Evolutionary conservation across 139 green algal genomes (phyloP), one percentile per base, ranked within the genome.

Genomic region (Auxenochlorella protothecoides): DNA sequence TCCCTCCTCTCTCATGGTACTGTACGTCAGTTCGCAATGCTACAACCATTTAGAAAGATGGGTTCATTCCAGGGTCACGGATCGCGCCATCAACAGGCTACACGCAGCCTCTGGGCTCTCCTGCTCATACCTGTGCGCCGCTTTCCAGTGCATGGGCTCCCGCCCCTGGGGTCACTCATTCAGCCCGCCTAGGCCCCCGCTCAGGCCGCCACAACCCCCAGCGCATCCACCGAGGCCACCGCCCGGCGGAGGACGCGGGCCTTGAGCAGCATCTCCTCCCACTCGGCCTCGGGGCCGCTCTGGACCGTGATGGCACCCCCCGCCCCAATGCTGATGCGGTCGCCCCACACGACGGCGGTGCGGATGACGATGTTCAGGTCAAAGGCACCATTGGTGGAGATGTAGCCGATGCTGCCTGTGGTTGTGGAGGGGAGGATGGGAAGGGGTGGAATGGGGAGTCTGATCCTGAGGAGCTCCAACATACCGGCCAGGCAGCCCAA

Each of bases 301-400:
- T 97, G 85, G 54, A 93, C 82, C 44, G 95, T 89, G 8, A 99
- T 90, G 2, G 95, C 95, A 6, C 95, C 95, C 3, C 95, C 95
- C 3, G 93, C 92, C 5, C 95, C 95, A 59, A 98, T 95, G 54
- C 51, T 77, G 59, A 92, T 75, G 0, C 55, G 52, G 52, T 70
- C 16, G n/a, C 27, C 10, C 12, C 77, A 51, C 5, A 96, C 70
- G 6, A 97, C 83, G 0, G 89, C 93, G 5, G 89, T 97, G 59
- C 95, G 83, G 73, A 99, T 99, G 16, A 99, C 92, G 63, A 99
- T 96, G 86, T 99, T 99, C 8, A 99, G 80, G 79, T 99, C 95
- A 72, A 98, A 97, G 11, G 90, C 88, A 74, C 86, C 85, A 78
- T 92, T 93, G 16, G 95, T 62, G 3, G 78, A 86, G 51, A 99